Conservation (phyloP, 2,329 filamentous ascomycete species). For the Juglanconis oblonga region DNA sequence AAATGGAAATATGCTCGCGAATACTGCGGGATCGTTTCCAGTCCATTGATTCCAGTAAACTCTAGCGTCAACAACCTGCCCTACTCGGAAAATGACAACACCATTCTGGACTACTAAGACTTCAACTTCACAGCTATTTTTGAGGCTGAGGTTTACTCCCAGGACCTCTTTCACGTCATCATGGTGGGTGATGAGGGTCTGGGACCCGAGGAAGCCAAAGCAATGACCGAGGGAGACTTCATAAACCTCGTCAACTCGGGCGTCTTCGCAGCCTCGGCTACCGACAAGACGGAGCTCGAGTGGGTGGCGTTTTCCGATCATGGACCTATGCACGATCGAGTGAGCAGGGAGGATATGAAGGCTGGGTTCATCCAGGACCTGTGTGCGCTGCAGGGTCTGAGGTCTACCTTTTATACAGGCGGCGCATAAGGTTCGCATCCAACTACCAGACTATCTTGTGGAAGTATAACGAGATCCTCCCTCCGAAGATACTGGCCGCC, state of each 20-base stretch:
- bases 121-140: slow-evolving; percentile 28
- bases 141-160: slow-evolving; percentile 23
- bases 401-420: slow-evolving; percentile 39
- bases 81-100: slow-evolving; percentile 22
- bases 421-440: slow-evolving; percentile 29
- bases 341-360: slow-evolving; percentile 27
- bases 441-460: slow-evolving; percentile 33
- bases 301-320: slow-evolving; percentile 29
- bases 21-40: slow-evolving; percentile 30
- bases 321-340: slow-evolving; percentile 30
- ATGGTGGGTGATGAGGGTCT: slow-evolving; percentile 24
- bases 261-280: slow-evolving; percentile 19
- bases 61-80: slow-evolving; percentile 28
- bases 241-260: slow-evolving; percentile 22
- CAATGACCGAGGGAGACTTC: slow-evolving; percentile 23
- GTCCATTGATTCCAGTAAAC: slow-evolving; percentile 28
- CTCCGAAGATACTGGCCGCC: slow-evolving; percentile 26
- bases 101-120: slow-evolving; percentile 26
- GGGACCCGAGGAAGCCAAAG: slow-evolving; percentile 23
- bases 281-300: slow-evolving; percentile 14
- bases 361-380: slow-evolving; percentile 34
- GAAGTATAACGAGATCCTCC: slow-evolving; percentile 29
- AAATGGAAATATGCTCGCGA: slow-evolving; percentile 31
- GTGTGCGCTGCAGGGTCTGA: slow-evolving; percentile 35
- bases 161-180: slow-evolving; percentile 26